A percentile compares a stretch with the other conserved stretches of the same genome.
Conservation (phyloP, 176 grass and related monocot genomes). For the Avena sativa region DNA sequence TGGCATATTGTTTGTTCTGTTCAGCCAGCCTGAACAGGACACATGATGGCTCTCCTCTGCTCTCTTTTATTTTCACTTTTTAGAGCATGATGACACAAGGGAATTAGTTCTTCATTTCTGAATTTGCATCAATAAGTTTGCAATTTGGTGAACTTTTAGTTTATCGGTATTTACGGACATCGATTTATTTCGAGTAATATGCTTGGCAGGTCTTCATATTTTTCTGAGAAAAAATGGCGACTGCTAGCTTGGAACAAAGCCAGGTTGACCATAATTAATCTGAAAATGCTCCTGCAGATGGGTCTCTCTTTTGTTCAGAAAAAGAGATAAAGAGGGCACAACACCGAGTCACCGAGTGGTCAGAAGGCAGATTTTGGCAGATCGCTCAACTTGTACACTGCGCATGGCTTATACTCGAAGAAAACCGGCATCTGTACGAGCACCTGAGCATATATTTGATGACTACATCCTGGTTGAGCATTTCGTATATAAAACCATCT, state of each 20-base stretch:
- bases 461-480: conserved; percentile 29
- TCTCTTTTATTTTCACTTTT: conserved; percentile 15
- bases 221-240: neutral
- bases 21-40: neutral
- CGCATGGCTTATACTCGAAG: conserved; percentile 24
- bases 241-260: conserved; percentile 6
- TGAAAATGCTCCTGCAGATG: conserved; percentile 21
- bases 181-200: neutral
- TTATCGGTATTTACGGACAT: neutral
- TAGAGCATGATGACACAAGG: neutral
- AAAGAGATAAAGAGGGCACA: neutral
- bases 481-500: conserved; percentile 45
- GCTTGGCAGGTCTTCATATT: neutral
- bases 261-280: neutral
- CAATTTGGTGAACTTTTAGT: neutral
- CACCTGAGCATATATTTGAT: conserved; percentile 15
- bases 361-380: conserved; percentile 19
- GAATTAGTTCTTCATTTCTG: conserved; percentile 1
- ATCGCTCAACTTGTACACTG: conserved; percentile 41
- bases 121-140: neutral
- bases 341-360: neutral
- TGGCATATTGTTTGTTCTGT: neutral
- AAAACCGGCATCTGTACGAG: neutral
- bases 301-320: neutral
- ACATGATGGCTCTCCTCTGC: neutral